Base-by-base conservation (phyloP, 176 grass and related monocot species). In the Oryza glaberrima region DNA sequence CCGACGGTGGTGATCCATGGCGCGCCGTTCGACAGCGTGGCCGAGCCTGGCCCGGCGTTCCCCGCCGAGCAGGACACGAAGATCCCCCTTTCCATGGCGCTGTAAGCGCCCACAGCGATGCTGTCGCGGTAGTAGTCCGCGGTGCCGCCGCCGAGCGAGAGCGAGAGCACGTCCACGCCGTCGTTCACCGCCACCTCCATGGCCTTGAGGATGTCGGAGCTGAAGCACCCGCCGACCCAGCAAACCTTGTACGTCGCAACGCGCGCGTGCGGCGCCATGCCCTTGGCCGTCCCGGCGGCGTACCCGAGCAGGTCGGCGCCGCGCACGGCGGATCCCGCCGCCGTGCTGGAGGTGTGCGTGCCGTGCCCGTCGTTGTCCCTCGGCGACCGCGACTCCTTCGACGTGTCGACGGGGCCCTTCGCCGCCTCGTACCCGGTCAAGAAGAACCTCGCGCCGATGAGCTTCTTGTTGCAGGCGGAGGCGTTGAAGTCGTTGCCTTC, bases 1-100 rank as follows among this genome's bases (percentile, higher is more conserved):
- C 96, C 96, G 0, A 98, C 91, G 67, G 96, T 98, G 73, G 91
- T 96, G 88, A 98, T 95, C 96, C 96, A 98, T 19, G 96, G 96
- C 65, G 96, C 96, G n/a, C 82, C 80, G 78, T 98, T 98, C 9
- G 93, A 88, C 65, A 98, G 90, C 35, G 91, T 89, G 26, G 88
- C 94, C 1, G 85, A 28, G 26, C 81, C 81, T 2, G 96, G 96
- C 4, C 96, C 96, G 13, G 90, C 88, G 65, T 98, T 98, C 16
- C 96, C 96, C 0, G 93, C 96, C 0, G 96, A 98, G 83, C 93
- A 96, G 38, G 96, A 95, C 11, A 96, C 88, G 10, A 98, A 85
- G 3, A 98, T 82, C 12, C 96, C 96, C 87, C 85, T 98, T 35
- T 93, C 96, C 93, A 94, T 92, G 49, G 93, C 96, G 82, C 76